phyloP scores from a whole-genome alignment of 169 alveolate species.

The Eimeria maxima region DNA sequence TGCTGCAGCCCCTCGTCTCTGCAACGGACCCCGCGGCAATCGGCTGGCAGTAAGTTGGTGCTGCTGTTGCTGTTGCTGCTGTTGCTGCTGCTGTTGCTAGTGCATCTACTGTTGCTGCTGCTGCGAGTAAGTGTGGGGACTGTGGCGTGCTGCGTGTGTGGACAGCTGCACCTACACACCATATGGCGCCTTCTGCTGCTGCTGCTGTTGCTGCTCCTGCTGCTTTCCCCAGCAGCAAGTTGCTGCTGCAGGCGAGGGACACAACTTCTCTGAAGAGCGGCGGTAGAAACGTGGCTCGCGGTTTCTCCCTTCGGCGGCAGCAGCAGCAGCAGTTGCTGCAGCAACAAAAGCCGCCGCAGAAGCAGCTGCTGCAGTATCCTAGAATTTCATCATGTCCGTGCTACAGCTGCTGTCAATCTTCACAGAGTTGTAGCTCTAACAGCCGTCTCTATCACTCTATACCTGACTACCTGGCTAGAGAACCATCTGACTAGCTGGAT shows the following conservation, averaged over 20 bases:
- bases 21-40: slow-evolving; percentile 25
- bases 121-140: background rate
- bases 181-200: slow-evolving; percentile 5
- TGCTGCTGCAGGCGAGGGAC: background rate
- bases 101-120: no score
- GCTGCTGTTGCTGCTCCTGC: slow-evolving; percentile 14
- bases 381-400: background rate
- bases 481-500: background rate
- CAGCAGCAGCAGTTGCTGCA: no score
- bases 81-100: no score
- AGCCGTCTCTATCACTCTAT: no score
- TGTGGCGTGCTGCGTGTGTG: background rate
- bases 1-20: background rate
- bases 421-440: background rate
- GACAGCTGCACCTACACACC: background rate
- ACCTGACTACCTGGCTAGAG: no score
- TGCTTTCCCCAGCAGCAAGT: background rate
- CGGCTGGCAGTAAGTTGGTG: background rate
- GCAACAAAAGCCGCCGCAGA: no score
- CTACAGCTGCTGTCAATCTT: background rate
- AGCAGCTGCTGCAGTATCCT: background rate
- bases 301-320: background rate
- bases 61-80: background rate
- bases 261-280: background rate
- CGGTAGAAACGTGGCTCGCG: background rate